Base-by-base conservation (phyloP, 1,284 basidiomycete species). In the Thelephora terrestris region DNA sequence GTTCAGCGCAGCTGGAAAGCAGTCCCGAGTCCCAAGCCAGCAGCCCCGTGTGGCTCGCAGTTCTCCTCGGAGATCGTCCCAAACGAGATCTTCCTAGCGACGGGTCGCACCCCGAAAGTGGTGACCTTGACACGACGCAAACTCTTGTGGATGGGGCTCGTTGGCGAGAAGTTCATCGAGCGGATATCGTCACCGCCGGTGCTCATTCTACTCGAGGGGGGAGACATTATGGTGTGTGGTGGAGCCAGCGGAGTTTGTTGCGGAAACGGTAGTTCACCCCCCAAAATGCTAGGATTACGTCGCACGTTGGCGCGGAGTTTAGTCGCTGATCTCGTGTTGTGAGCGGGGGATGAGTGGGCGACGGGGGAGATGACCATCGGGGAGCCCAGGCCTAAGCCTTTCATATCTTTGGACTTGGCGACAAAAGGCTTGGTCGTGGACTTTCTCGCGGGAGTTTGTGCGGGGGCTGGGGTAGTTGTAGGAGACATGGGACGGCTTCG, bases 281-380 rank as follows among this genome's bases (percentile, higher is more conserved):
- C 79, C 46, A 81, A 68, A 32, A 81, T 78, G 58, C 74, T 79
- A 5, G 78, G 75, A 52, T 80, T 79, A 38, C 77, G 67, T 58
- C 76, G 70, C 12, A 73, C 51, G 52, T 71, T 76, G 65, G 72
- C 73, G 45, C 52, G 59, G 7, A 53, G 53, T 21, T 55, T 47
- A 60, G 66, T 51, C 51, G 56, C 46, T 14, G 29, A 32, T 32
- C 29, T 53, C 24, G 43, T 24, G 46, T 36, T 12, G 44, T 38
- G 45, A 42, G 46, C 9, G 44, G 42, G 29, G 29, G 29, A 32
- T 32, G 29, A 32, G 29, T 32, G 29, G 9, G 14, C 9, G 7
- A 3, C 29, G 3, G 29, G 29, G 12, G 29, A 32, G 14, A 32
- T 32, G 29, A 32, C 29, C 29, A 32, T 32, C 29, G 29, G 29